Base-by-base conservation (phyloP, 345 rosid species). In the Syzygium grande region DNA sequence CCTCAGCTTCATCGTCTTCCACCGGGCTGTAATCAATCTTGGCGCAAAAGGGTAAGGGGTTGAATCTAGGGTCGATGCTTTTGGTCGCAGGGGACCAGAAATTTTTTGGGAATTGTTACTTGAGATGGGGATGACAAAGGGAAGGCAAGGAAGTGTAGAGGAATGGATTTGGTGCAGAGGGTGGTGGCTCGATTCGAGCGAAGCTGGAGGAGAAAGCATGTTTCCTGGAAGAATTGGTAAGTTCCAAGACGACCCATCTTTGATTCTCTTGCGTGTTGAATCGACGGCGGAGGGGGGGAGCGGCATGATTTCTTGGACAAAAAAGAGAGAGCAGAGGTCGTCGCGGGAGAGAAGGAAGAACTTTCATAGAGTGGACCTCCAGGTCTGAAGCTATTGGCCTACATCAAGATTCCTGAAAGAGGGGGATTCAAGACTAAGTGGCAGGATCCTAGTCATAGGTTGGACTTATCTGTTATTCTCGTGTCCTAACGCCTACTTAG, bases 31-130 rank as follows among this genome's bases (percentile, higher is more conserved):
- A 79, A 87, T 91, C 91, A 38, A 90, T 84, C 65, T 88, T 88
- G 63, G 93, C 90, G 86, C 94, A 90, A 11, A 46, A 53, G 68
- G 89, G 87, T 55, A 7, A 52, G 51, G 27, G 87, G 58, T 87
- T 5, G 80, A 68, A 68, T 68, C 80, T 10, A 68, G 46, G 80
- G 80, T 34, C 80, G 46, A 68, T 89, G 89, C 87, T 86, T 8
- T 80, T 85, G 10, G 86, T 56, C 51, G 86, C 89, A 63, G 85
- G 7, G 87, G 78, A 52, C 38, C 86, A 30, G 46, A 52, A 6
- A 25, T 38, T 38, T 38, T 61, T 30, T 10, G 87, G 38, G 51
- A 68, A 86, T 25, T 14, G 83, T 21, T 55, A 59, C 63, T 25
- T 1, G 92, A 87, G 84, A 79, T 41, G 56, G 88, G 85, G 86